Base-by-base conservation (phyloP, 2,329 filamentous ascomycete species). In the Fusarium domesticum region DNA sequence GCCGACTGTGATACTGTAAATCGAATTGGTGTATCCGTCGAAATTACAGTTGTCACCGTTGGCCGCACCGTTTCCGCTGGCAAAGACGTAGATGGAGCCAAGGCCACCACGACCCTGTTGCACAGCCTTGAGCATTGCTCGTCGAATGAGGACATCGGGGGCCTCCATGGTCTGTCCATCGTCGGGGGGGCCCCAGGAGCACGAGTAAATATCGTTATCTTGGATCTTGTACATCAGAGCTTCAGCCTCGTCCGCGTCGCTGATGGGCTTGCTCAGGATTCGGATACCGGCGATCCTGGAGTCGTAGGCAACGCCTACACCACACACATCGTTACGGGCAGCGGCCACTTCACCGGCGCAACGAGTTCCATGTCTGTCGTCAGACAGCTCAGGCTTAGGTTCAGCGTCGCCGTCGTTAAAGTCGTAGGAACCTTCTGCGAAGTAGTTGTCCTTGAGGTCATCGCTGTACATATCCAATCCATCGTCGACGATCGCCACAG, bases 11-110 rank as follows among this genome's bases (percentile, higher is more conserved):
- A 98, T 93, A 65, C 90, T 96, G 76, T 97, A 98, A 59, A 98
- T 98, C 64, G 91, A 96, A 73, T 98, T 98, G 47, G 93, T 98
- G 70, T 98, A 98, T 31, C 93, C 93, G 64, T 98, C 93, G 65
- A 98, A 98, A 66, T 98, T 98, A 77, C 93, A 98, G 69, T 98
- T 97, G 66, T 98, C 93, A 36, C 88, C 91, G 53, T 75, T 81
- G 4, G 76, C 74, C 8, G 92, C 95, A 45, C 93, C 93, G 62
- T 98, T 98, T 47, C 93, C 93, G 54, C 92, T 69, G 34, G 93
- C 93, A 67, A 98, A 98, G 42, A 98, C 93, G 61, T 90, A 98
- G 54, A 98, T 87, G 19, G 89, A 95, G 7, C 93, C 93, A 41
- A 84, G 81, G 3, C 90, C 89, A 38, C 73, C 76, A 39, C 93